Evolutionary conservation across 2,329 filamentous ascomycete species (phyloP), one percentile per base, ranked within the genome.

Genomic region (Aureobasidium pullulans): DNA sequence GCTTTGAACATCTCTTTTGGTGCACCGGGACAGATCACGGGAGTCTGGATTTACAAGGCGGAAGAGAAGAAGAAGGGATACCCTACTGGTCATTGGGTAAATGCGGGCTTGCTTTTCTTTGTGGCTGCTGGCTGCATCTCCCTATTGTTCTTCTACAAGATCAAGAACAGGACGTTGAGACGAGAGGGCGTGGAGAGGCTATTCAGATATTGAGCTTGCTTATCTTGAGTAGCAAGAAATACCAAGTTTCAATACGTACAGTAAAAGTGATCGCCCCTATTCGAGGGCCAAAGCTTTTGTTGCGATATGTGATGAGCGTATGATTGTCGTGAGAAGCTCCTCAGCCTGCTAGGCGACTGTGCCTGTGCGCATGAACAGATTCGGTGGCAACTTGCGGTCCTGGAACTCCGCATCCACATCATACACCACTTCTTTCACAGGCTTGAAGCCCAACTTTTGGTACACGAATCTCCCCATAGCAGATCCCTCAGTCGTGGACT

Each of bases 41-140:
- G 86, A 0, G 84, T 88, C 1, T 90, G 85, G 85, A 89, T 88
- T 62, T 89, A 89, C 72, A 86, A 86, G 67, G 76, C 81, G 1
- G 73, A 81, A 10, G 84, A 90, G 70, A 80, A 78, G 16, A 69
- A 73, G 23, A 72, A 65, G 9, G 86, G 87, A 0, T 89, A 87
- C 68, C 85, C 85, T 0, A 89, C 85, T 0, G 87, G 87, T 0
- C 86, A 89, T 67, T 88, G 83, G 82, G 80, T 79, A 4, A 87
- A 87, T 67, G 83, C 82, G 2, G 84, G 73, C 10, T 70, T 87
- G 64, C 66, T 87, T 42, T 73, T 87, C 11, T 79, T 85, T 61
- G 84, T 85, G 0, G 76, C 79, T 1, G 76, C 74, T 0, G 82
- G 82, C 1, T 80, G 82, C 60, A 66, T 83, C 5, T 72, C 76